These are phyloP conservation scores for Fusarium avenaceum DNA, from an alignment of 2,329 filamentous ascomycete genomes.

Conservation along the genomic window DNA sequence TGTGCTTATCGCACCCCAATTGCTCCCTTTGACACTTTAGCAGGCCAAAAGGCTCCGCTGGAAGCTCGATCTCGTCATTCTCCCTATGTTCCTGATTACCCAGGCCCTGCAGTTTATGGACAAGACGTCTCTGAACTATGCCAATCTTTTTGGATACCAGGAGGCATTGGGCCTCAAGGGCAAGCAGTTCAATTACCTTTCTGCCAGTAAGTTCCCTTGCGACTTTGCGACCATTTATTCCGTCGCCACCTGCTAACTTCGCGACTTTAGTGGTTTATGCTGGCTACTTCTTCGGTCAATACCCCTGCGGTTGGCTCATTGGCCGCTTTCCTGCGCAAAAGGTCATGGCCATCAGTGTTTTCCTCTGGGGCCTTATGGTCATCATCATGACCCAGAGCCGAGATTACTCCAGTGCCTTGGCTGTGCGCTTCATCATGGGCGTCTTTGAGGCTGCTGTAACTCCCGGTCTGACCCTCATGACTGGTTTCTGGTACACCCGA, in stretches of 20 bases:
- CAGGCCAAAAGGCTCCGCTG: slow-evolving; percentile 8
- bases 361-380: slow-evolving; percentile 11
- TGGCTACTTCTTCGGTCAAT: slow-evolving; percentile 9
- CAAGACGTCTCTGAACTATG: slow-evolving; percentile 20
- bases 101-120: slow-evolving; percentile 18
- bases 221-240: background rate
- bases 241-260: background rate
- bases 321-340: slow-evolving; percentile 13
- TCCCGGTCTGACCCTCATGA: slow-evolving; percentile 9
- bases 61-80: slow-evolving; percentile 19
- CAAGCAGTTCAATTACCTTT: slow-evolving; percentile 15
- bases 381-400: slow-evolving; percentile 19
- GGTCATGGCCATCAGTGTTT: slow-evolving; percentile 22
- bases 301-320: slow-evolving; percentile 13
- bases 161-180: slow-evolving; percentile 8
- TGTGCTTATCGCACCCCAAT: background rate
- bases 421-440: slow-evolving; percentile 17
- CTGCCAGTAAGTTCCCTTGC: slow-evolving; percentile 2
- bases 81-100: slow-evolving; percentile 10
- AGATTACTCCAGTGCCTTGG: slow-evolving; percentile 15
- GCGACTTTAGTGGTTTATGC: slow-evolving; percentile 7
- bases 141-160: slow-evolving; percentile 16
- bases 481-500: slow-evolving; percentile 14
- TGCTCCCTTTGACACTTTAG: background rate
- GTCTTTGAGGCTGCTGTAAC: slow-evolving; percentile 13